Conservation (phyloP, 208 protist genomes). For the Eutreptiella sp. region DNA sequence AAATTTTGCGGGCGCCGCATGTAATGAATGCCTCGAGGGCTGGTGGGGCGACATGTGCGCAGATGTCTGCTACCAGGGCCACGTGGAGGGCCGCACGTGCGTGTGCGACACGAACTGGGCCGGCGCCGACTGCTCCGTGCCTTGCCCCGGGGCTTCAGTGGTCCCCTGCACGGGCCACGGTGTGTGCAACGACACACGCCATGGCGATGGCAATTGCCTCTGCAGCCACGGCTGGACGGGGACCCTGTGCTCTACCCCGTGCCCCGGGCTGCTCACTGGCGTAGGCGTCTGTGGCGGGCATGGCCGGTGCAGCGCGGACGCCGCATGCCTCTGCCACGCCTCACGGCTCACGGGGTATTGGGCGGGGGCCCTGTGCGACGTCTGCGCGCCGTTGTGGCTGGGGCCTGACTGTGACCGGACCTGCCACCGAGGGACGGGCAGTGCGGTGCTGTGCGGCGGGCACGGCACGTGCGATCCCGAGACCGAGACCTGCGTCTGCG, state of each 20-base stretch:
- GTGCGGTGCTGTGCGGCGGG: constrained; percentile 4
- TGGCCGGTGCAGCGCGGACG: constrained; percentile 21
- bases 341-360: constrained; percentile 16
- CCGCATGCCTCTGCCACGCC: constrained; percentile 11
- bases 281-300: constrained; percentile 23
- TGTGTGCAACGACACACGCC: constrained; percentile 18
- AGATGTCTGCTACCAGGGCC: too few relatives aligned
- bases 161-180: constrained; percentile 27
- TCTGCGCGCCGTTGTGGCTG: background rate
- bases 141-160: too few relatives aligned
- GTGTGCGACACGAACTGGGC: too few relatives aligned
- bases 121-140: too few relatives aligned
- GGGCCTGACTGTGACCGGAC: background rate
- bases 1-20: too few relatives aligned
- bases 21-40: too few relatives aligned
- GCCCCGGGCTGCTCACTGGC: too few relatives aligned
- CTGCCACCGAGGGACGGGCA: background rate
- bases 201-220: constrained; percentile 4
- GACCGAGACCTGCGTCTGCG: constrained; percentile 11
- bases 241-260: too few relatives aligned
- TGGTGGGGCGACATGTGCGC: too few relatives aligned
- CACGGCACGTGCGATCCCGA: constrained; percentile 20
- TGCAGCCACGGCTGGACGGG: constrained; percentile 23
- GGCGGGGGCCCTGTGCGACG: constrained; percentile 26
- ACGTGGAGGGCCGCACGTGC: too few relatives aligned